Conservation (phyloP, 2,329 filamentous ascomycete species). For the Verruconis gallopava region DNA sequence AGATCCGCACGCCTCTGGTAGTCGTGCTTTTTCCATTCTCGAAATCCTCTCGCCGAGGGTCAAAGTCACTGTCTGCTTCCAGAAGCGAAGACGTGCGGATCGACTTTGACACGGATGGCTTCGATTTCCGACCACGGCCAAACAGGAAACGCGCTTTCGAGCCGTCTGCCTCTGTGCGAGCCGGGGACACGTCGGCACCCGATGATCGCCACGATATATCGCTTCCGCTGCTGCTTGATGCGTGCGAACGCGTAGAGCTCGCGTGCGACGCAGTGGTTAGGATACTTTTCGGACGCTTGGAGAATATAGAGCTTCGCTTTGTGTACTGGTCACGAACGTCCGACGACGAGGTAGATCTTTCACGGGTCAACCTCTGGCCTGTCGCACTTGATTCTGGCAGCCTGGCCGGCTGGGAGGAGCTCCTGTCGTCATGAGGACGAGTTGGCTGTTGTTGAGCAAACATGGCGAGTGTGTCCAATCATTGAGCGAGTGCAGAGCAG, state of each 20-base stretch:
- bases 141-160: constrained; percentile 4
- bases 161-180: constrained; percentile 1
- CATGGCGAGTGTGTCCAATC: not conserved
- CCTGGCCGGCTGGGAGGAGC: not conserved
- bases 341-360: constrained; percentile 3
- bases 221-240: not conserved
- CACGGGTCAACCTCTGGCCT: not conserved
- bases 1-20: not conserved
- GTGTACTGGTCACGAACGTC: not conserved
- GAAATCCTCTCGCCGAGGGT: not conserved
- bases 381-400: not conserved
- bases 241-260: not conserved
- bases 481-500: too few relatives aligned
- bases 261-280: constrained; percentile 5
- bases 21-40: not conserved
- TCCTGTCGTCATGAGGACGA: not conserved
- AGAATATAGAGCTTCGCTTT: constrained; percentile 7
- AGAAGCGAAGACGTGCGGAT: constrained; percentile 1
- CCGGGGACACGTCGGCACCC: not conserved
- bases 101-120: constrained; percentile 1
- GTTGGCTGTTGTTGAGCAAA: not conserved
- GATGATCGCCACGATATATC: not conserved
- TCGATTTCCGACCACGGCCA: not conserved
- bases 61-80: constrained; percentile 1
- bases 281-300: constrained; percentile 5